Evolutionary conservation across 371 early-diverging fungal genomes (phyloP), one percentile per base, ranked within the genome.

Genomic region (Mortierella sp.): DNA sequence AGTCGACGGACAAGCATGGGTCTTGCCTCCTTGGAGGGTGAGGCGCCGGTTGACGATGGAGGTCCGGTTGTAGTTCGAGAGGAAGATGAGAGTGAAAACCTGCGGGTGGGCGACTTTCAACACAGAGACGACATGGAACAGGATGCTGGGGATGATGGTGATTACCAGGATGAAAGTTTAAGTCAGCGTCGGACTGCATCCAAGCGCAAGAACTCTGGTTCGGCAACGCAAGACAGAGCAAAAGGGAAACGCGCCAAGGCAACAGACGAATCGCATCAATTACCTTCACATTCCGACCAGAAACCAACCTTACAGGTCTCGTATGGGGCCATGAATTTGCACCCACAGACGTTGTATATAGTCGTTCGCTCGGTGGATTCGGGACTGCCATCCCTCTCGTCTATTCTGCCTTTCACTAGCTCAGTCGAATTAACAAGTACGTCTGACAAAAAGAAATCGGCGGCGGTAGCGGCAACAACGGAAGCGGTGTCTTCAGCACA

Each of bases 291-390:
- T 10, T 1, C 55, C 14, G 86, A 86, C 50, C 74, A 74, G 45
- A 86, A 86, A 72, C 87, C 87, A 21, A 86, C 87, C 7, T 71
- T 86, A 6, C 78, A 86, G 45, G 44, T 86, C 60, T 48, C 71
- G 7, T 86, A 86, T 47, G 38, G 58, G 9, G 63, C 79, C 3
- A 45, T 82, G 57, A 72, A 63, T 31, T 19, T 82, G 10, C 80
- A 77, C 24, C 80, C 87, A 24, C 82, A 82, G 57, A 86, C 87
- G 42, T 74, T 86, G 2, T 82, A 80, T 28, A 82, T 86, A 47
- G 78, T 76, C 11, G 76, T 86, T 7, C 78, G 75, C n/a, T 45
- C 85, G 0, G 3, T 81, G 34, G 77, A 58, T 3, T 63, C 60
- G 21, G 52, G 55, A 45, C 31, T 70, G 16, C 24, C 58, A 0